phyloP scores from a whole-genome alignment of 805 yeast species.

The Candida quercuum region DNA sequence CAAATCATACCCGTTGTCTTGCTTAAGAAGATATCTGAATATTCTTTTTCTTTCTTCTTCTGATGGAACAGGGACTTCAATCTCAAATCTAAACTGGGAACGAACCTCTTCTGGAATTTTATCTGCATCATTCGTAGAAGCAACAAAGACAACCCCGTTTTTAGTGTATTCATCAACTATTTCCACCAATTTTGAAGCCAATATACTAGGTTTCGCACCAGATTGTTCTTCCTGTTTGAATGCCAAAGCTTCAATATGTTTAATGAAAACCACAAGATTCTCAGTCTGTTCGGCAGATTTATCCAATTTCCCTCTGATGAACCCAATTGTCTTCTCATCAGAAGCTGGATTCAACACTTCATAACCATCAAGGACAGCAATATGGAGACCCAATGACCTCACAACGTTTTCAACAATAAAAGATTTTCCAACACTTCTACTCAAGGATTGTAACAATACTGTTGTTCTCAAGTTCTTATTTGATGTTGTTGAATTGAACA shows the following conservation, averaged over 20 bases:
- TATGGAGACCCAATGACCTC: constrained; percentile 55
- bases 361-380: constrained; percentile 64
- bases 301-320: constrained; percentile 72
- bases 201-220: constrained; percentile 26
- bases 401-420: constrained; percentile 54
- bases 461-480: constrained; percentile 49
- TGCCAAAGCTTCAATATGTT: constrained; percentile 75
- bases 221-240: constrained; percentile 59
- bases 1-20: constrained; percentile 20
- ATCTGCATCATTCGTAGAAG: constrained; percentile 67
- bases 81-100: constrained; percentile 68
- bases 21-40: constrained; percentile 44
- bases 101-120: constrained; percentile 60
- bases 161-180: constrained; percentile 49
- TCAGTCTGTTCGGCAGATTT: constrained; percentile 42
- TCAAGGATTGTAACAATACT: constrained; percentile 59
- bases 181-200: constrained; percentile 46
- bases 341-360: constrained; percentile 64
- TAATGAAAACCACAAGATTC: constrained; percentile 48
- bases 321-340: constrained; percentile 74
- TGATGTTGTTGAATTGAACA: constrained; percentile 46
- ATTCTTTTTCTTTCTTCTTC: constrained; percentile 69
- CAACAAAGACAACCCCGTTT: constrained; percentile 46
- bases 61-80: constrained; percentile 69
- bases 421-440: constrained; percentile 76